Base-by-base conservation (phyloP, 345 rosid species). In the Arabis hirsuta region DNA sequence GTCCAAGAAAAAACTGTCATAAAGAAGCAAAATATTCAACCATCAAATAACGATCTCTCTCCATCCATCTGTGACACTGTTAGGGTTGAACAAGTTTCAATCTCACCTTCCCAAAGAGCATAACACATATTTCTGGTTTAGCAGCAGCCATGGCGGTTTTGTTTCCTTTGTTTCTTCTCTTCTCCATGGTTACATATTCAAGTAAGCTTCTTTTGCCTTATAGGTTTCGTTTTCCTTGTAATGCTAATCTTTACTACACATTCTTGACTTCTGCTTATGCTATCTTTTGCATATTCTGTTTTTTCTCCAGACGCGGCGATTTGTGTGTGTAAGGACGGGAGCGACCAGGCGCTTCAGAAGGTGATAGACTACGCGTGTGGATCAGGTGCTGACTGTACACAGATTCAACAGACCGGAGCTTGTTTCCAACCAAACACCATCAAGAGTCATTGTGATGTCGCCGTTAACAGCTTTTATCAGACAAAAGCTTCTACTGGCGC, bases 351-450 rank as follows among this genome's bases (percentile, higher is more conserved):
- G 3, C 81, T 88, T 3, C 98, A 94, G 76, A 94, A 91, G 71
- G 50, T 83, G 9, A 50, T 94, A 27, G 98, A 94, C 76, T 94
- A 86, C 64, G 98, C 98, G 1, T 94, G 98, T 71, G 98, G 96
- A 76, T 84, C 91, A 57, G 95, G 95, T 34, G 95, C 90, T 44
- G 95, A 88, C 20, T 88, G 91, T 67, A 20, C 79, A 2, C 63
- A 73, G 24, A 88, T 87, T 73, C 66, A 81, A 29, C 87, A 84
- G 71, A 91, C 51, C 67, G 99, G 96, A 34, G 81, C 72, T 27
- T 95, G 99, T 79, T 95, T 51, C 74, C 82, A 83, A 34, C 99
- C 97, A 26, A 88, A 95, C 84, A 88, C 93, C 53, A 34, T 78
- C 29, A 78, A 78, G 54, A 72, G 62, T 68, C 81, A 78, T 48